Conservation (phyloP, 2,329 filamentous ascomycete species). For the Albophoma yamanashiensis region DNA sequence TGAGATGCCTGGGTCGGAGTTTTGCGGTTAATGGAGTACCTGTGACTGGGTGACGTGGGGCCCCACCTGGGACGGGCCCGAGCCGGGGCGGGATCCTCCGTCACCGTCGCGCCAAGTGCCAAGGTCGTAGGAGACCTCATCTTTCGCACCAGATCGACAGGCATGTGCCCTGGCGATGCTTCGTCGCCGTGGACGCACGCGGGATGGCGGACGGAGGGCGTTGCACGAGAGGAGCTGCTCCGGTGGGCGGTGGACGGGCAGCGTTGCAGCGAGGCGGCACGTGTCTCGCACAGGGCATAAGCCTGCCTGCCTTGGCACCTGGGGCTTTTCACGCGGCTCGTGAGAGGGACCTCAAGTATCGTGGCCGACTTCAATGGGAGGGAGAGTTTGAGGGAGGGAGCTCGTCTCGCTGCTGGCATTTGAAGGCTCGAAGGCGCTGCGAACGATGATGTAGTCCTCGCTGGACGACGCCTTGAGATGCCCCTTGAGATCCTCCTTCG, state of each 20-base stretch:
- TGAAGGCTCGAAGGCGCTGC: not conserved
- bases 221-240: not conserved
- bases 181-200: not conserved
- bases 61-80: constrained; percentile 5
- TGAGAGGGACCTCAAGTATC: no score
- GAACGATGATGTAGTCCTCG: not conserved
- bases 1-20: not conserved
- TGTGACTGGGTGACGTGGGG: not conserved
- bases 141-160: not conserved
- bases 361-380: not conserved
- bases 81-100: constrained; percentile 15
- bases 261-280: not conserved
- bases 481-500: not conserved
- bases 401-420: not conserved
- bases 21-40: not conserved
- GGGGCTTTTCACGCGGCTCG: no score
- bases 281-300: not conserved
- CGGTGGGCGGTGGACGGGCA: not conserved
- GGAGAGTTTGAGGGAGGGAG: not conserved
- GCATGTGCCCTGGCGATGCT: not conserved
- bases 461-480: not conserved
- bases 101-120: not conserved
- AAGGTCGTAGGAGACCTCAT: not conserved
- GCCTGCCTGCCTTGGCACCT: not conserved
- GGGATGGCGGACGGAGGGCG: not conserved